Conservation (phyloP, 495 filamentous ascomycete species). For the Pyrenopolyporus hunteri region DNA sequence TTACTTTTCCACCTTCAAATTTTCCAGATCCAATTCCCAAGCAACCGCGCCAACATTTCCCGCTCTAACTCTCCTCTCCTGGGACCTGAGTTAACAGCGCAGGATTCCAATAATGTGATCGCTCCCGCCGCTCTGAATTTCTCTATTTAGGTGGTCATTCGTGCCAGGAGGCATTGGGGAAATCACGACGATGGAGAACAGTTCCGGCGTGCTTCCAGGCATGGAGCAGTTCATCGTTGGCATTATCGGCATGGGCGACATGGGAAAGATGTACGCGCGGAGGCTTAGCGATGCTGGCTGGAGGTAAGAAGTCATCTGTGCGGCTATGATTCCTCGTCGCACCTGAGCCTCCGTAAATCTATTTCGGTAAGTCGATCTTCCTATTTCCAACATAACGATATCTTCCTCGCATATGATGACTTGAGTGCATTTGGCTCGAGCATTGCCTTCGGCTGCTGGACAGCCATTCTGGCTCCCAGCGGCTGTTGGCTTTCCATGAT, state of each 20-base stretch:
- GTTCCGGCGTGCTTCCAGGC: conserved; percentile 34
- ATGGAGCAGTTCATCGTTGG: conserved; percentile 77
- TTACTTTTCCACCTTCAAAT: background rate
- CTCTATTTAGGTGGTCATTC: conserved; percentile 21
- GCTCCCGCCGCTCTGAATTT: background rate
- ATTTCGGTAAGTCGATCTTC: conserved; percentile 34
- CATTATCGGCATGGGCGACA: conserved; percentile 98
- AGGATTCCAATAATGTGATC: conserved; percentile 27
- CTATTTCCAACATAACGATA: conserved; percentile 30
- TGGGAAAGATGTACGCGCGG: conserved; percentile 99
- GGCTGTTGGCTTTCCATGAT: conserved; percentile 77
- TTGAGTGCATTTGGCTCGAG: conserved; percentile 99
- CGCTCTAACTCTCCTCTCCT: conserved; percentile 1
- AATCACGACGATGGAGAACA: conserved; percentile 29
- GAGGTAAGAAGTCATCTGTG: conserved; percentile 69
- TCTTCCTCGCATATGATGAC: conserved; percentile 76
- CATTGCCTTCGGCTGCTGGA: conserved; percentile 62
- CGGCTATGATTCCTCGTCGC: conserved; percentile 12
- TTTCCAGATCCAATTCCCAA: conserved; percentile 4
- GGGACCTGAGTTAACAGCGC: background rate
- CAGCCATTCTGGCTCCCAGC: conserved; percentile 44
- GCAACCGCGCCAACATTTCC: background rate
- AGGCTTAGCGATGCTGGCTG: conserved; percentile 87
- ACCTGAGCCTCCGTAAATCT: conserved; percentile 28
- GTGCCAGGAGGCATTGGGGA: background rate